Percentiles rank a stretch among this genome's conserved stretches.
phyloP scores from a whole-genome alignment of 2,329 filamentous ascomycete genomes.

The Alternaria ventricosa region DNA sequence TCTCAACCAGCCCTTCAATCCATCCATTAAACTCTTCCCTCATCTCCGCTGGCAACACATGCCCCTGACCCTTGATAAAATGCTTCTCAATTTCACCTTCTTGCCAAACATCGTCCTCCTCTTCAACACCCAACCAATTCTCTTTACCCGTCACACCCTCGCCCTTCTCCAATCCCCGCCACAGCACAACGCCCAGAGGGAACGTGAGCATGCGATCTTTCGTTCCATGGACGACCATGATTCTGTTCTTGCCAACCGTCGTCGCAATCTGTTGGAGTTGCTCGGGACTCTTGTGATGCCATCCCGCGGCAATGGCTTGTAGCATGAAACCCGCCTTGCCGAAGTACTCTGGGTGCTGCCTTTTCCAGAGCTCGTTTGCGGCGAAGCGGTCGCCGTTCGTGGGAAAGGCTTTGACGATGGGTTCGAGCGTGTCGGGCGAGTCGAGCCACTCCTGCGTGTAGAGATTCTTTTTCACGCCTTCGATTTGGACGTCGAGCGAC shows the following conservation, averaged over 20 bases:
- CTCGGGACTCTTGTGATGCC: constrained; percentile 75
- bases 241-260: constrained; percentile 72
- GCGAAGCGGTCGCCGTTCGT: constrained; percentile 84
- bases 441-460: constrained; percentile 71
- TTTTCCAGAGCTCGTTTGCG: constrained; percentile 78
- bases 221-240: constrained; percentile 79
- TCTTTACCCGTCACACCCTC: constrained; percentile 41
- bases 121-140: constrained; percentile 42
- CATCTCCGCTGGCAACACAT: constrained; percentile 77
- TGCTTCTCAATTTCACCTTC: constrained; percentile 59
- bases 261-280: constrained; percentile 73
- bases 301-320: constrained; percentile 79
- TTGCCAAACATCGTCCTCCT: constrained; percentile 43
- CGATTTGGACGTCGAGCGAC: constrained; percentile 69
- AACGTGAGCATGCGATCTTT: constrained; percentile 79
- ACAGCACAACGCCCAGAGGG: constrained; percentile 72
- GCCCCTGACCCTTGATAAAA: constrained; percentile 74
- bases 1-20: constrained; percentile 64
- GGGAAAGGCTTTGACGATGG: constrained; percentile 62
- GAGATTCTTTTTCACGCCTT: constrained; percentile 68
- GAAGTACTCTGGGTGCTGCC: constrained; percentile 66
- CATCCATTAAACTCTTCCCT: constrained; percentile 71
- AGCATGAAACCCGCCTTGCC: constrained; percentile 72
- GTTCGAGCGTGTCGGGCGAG: constrained; percentile 61
- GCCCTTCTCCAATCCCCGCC: constrained; percentile 68